Evolutionary conservation across 176 grass and related monocot species (phyloP).

Genomic region (Melocanna baccifera): DNA sequence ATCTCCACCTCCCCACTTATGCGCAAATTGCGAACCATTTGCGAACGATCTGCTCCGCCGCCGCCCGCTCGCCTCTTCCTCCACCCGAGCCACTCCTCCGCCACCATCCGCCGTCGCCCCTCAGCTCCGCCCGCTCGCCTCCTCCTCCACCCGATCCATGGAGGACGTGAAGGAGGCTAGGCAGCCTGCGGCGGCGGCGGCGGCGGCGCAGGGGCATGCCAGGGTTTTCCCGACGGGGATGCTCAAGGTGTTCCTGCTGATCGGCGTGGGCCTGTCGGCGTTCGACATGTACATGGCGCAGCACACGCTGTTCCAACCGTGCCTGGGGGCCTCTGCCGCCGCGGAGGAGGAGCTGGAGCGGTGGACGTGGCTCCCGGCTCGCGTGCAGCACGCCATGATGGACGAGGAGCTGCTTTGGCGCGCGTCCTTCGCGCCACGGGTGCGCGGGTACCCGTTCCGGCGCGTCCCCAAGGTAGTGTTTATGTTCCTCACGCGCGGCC

Average conservation of each 20-base stretch:
- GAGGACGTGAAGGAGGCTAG: slow-evolving; percentile 82
- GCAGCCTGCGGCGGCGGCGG: not conserved
- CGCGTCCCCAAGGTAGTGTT: slow-evolving; percentile 81
- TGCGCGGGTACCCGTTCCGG: slow-evolving; percentile 60
- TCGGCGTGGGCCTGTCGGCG: slow-evolving; percentile 70
- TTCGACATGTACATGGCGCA: slow-evolving; percentile 71
- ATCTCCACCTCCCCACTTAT: too few species aligned
- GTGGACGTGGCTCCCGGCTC: slow-evolving; percentile 54
- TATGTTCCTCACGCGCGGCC: slow-evolving; percentile 94
- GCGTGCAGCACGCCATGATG: slow-evolving; percentile 58
- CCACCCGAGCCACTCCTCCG: too few species aligned
- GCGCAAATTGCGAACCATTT: too few species aligned
- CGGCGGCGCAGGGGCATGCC: slow-evolving; percentile 33
- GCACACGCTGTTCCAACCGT: slow-evolving; percentile 67
- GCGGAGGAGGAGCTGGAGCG: slow-evolving; percentile 50
- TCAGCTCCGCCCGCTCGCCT: too few species aligned
- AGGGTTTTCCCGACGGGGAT: slow-evolving; percentile 50
- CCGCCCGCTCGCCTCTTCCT: too few species aligned
- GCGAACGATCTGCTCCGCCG: too few species aligned
- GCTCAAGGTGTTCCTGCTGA: slow-evolving; percentile 67
- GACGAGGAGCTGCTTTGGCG: slow-evolving; percentile 94
- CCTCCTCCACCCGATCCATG: slow-evolving; percentile 27
- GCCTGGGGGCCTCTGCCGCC: slow-evolving; percentile 24
- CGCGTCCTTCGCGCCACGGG: slow-evolving; percentile 65
- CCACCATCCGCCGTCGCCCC: too few species aligned